A percentile compares a stretch with the other conserved stretches of the same genome.
phyloP scores from a whole-genome alignment of 345 rosid genomes.

The Balakata baccata region DNA sequence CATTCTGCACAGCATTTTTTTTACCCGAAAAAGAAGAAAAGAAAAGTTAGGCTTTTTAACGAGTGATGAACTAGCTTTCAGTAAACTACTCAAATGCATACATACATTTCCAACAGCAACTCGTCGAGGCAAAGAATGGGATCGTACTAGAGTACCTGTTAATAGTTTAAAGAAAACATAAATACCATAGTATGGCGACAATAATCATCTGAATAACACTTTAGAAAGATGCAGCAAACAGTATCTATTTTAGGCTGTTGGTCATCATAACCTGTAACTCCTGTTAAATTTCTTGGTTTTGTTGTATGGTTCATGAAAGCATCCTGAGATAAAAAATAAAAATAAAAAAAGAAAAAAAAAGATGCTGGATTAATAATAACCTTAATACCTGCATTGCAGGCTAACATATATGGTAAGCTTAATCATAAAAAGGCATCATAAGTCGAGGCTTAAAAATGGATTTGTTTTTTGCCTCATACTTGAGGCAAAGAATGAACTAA shows the following conservation, averaged over 20 bases:
- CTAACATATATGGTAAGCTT: not conserved
- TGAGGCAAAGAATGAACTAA: not conserved
- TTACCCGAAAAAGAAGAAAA: not conserved
- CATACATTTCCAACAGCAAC: constrained; percentile 39
- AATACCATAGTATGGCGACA: constrained; percentile 6
- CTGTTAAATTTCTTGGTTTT: constrained; percentile 36
- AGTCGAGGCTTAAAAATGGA: not conserved
- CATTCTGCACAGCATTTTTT: constrained; percentile 42
- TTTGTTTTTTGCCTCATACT: not conserved
- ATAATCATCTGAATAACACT: constrained; percentile 6
- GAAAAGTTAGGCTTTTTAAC: constrained; percentile 14
- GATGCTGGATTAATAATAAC: not conserved
- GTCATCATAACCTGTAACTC: constrained; percentile 15
- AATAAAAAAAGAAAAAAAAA: constrained; percentile 1
- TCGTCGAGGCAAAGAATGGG: constrained; percentile 27
- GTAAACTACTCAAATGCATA: constrained; percentile 12
- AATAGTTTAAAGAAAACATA: constrained; percentile 15
- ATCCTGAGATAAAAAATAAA: too few species aligned
- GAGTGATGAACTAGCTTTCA: constrained; percentile 6
- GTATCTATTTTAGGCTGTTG: constrained; percentile 35
- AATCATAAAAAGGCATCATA: not conserved
- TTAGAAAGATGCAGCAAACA: constrained; percentile 11
- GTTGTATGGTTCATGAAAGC: constrained; percentile 16
- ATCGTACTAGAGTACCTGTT: constrained; percentile 33
- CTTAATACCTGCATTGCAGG: constrained; percentile 1